Percentiles rank a stretch among this genome's conserved stretches.
phyloP scores from a whole-genome alignment of 2,329 filamentous ascomycete genomes.

The Ophiocordyceps camponoti-saundersi region DNA sequence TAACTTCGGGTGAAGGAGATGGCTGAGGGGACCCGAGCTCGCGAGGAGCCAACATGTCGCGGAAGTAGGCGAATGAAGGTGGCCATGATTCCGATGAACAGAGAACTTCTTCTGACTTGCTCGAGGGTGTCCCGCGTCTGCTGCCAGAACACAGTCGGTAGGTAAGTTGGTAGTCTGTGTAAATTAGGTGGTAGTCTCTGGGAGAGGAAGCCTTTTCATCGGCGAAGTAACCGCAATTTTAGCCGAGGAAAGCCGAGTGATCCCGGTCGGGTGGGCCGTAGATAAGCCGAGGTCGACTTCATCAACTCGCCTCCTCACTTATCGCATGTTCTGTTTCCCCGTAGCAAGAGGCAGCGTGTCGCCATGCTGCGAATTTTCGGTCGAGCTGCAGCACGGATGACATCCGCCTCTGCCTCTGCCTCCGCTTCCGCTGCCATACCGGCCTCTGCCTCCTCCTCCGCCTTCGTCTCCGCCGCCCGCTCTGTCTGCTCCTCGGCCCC shows the following conservation, averaged over 20 bases:
- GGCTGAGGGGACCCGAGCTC: background rate
- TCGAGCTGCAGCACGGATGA: background rate
- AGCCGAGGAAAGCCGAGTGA: slow-evolving; percentile 18
- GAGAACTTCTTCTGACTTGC: background rate
- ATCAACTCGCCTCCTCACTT: background rate
- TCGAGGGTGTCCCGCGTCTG: too few relatives aligned
- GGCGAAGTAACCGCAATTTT: background rate
- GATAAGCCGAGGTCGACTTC: background rate
- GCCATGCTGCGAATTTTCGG: background rate
- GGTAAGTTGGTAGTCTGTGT: too few relatives aligned
- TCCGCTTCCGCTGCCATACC: background rate
- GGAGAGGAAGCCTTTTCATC: too few relatives aligned
- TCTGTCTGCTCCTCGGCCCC: background rate
- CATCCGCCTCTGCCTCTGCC: background rate
- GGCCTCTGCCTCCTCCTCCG: background rate
- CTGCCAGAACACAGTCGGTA: too few relatives aligned
- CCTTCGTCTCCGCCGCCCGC: background rate
- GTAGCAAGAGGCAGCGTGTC: too few relatives aligned
- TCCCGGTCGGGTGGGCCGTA: slow-evolving; percentile 6
- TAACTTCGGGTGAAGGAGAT: background rate
- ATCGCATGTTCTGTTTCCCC: background rate
- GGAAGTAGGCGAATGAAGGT: background rate
- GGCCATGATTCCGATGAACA: background rate
- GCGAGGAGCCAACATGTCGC: background rate
- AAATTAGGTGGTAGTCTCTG: too few relatives aligned